phyloP scores from a whole-genome alignment of 768 basidiomycete genomes.

The Suillus placidus region DNA sequence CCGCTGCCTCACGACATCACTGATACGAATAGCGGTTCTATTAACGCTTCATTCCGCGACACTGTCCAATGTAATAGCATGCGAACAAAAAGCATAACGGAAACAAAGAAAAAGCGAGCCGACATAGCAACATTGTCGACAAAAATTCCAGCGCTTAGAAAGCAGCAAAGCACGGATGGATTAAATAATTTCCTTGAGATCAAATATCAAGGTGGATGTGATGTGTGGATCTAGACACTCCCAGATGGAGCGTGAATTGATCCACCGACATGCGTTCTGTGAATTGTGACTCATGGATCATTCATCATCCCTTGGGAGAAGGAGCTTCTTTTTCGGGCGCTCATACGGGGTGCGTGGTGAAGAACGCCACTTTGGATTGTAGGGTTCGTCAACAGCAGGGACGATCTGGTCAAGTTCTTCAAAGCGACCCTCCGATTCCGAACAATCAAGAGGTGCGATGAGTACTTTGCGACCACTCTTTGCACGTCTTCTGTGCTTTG shows the following conservation, averaged over 20 bases:
- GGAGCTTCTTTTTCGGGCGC: neutral
- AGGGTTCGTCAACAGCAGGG: neutral
- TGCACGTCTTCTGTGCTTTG: neutral
- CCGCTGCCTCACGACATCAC: neutral
- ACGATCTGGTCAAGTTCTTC: constrained; percentile 4
- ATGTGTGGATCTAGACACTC: no score
- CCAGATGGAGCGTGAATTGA: neutral
- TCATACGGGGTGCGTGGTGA: neutral
- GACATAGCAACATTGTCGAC: neutral
- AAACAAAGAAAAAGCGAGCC: neutral
- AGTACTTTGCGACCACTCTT: constrained; percentile 19
- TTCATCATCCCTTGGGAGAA: constrained; percentile 5
- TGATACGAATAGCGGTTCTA: neutral
- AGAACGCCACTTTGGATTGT: neutral
- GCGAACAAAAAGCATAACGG: neutral
- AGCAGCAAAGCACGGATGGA: neutral
- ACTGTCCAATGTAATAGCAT: neutral
- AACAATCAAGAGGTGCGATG: constrained; percentile 19
- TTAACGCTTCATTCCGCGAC: neutral
- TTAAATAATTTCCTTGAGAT: neutral
- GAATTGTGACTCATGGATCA: neutral
- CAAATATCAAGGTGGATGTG: neutral
- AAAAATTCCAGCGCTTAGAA: neutral
- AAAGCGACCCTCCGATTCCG: neutral
- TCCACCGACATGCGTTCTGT: neutral